phyloP scores from a whole-genome alignment of 139 green algal species.

The Picochlorum sp. region DNA sequence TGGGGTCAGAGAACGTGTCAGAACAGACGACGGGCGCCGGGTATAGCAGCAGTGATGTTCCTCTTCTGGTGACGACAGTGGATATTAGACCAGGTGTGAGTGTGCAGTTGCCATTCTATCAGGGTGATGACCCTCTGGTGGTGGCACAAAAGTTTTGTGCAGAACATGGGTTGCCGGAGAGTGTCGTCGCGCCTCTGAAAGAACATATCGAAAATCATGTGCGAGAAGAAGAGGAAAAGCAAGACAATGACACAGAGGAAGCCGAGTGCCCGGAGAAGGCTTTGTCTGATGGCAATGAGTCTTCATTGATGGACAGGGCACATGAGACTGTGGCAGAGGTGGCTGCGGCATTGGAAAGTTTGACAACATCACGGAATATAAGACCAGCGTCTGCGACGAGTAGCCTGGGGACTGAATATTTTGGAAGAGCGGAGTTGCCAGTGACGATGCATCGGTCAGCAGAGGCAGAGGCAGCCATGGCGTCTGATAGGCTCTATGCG shows the following conservation, averaged over 20 bases:
- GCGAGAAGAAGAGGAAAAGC: background rate
- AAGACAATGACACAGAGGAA: background rate
- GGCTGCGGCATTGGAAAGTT: background rate
- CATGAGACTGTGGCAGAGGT: background rate
- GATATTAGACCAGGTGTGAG: conserved; percentile 61
- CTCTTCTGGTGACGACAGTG: conserved; percentile 74
- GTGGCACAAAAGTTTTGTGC: conserved; percentile 56
- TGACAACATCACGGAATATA: background rate
- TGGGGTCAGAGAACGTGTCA: conserved; percentile 7
- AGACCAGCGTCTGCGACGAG: conserved; percentile 12
- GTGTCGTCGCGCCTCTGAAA: conserved; percentile 50
- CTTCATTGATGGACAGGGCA: background rate
- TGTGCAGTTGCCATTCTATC: conserved; percentile 50
- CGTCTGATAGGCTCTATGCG: conserved; percentile 42
- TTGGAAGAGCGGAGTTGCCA: conserved; percentile 5
- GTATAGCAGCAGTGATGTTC: background rate
- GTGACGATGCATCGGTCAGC: background rate
- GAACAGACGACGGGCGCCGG: background rate
- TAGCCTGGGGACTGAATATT: conserved; percentile 12
- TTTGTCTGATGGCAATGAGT: background rate
- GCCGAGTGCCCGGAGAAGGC: background rate
- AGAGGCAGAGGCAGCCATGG: conserved; percentile 4
- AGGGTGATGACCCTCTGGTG: conserved; percentile 51
- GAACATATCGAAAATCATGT: conserved; percentile 60
- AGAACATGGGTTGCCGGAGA: conserved; percentile 46